A percentile compares a stretch with the other conserved stretches of the same genome.
Evolutionary conservation across 208 protist species (phyloP).

Genomic region (Crithidia expoeki): DNA sequence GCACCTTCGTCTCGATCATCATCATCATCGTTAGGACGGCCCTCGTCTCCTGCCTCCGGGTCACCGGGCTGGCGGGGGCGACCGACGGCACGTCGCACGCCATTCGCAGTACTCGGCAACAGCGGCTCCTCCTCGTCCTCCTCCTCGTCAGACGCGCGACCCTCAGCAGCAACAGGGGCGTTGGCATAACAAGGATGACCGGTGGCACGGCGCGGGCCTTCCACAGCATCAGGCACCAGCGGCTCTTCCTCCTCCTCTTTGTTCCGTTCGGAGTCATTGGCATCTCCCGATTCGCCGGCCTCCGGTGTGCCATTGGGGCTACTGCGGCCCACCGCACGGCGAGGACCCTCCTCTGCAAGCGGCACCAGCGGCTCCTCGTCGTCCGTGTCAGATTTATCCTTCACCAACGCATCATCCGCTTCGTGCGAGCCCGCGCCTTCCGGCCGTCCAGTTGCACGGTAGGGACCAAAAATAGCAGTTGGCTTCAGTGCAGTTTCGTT

Average conservation of each 20-base stretch:
- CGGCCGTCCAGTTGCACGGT: slow-evolving; percentile 2
- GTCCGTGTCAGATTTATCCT: neutral
- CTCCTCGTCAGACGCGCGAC: neutral
- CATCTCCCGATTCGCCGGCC: neutral
- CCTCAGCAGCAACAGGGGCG: neutral
- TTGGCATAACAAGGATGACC: neutral
- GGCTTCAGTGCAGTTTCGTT: slow-evolving; percentile 16
- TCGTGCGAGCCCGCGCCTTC: neutral
- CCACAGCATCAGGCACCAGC: neutral
- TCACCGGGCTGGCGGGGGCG: neutral
- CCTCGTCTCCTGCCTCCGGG: neutral
- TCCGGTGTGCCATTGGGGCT: neutral
- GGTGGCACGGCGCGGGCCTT: slow-evolving; percentile 5
- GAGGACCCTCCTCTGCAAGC: neutral
- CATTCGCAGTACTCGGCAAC: neutral
- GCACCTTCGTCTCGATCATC: neutral
- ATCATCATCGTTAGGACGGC: neutral
- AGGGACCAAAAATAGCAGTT: slow-evolving; percentile 5
- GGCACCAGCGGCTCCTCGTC: slow-evolving; percentile 18
- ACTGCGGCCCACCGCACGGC: neutral
- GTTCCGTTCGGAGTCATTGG: neutral
- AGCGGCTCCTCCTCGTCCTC: slow-evolving; percentile 32
- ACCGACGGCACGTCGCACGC: slow-evolving; percentile 10
- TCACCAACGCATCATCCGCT: neutral
- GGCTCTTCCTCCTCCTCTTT: neutral